These are phyloP conservation scores for Capniomyces stellatus DNA, from an alignment of 371 early-diverging fungal species.

Conservation along the genomic window DNA sequence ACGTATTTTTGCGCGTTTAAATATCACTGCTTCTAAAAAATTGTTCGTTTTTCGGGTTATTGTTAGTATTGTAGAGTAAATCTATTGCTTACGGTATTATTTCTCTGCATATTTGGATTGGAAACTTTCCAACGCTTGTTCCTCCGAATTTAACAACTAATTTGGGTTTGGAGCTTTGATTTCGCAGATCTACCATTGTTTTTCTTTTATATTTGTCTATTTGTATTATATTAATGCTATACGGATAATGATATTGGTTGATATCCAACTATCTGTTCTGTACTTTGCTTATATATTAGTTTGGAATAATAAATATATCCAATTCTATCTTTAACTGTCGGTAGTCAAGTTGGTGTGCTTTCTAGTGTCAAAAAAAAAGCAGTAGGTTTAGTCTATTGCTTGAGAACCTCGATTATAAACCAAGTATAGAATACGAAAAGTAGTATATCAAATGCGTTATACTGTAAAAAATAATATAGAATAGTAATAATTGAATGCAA, in stretches of 20 bases:
- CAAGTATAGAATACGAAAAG: too few relatives aligned
- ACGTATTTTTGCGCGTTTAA: too few relatives aligned
- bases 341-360: too few relatives aligned
- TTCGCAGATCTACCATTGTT: conserved; percentile 1
- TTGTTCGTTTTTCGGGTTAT: too few relatives aligned
- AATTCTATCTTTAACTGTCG: neutral
- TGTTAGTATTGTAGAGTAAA: neutral
- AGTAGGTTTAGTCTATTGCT: too few relatives aligned
- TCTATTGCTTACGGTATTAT: conserved; percentile 25
- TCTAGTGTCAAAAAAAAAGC: too few relatives aligned
- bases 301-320: neutral
- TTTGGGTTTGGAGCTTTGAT: conserved; percentile 13
- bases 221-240: neutral
- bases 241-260: neutral
- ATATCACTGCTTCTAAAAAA: too few relatives aligned
- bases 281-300: neutral
- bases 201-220: neutral
- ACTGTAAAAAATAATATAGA: too few relatives aligned
- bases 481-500: too few relatives aligned
- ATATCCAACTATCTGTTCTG: too few relatives aligned
- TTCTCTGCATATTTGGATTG: conserved; percentile 22
- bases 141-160: conserved; percentile 77
- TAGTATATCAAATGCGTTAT: too few relatives aligned
- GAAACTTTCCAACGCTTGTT: conserved; percentile 69
- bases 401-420: too few relatives aligned